phyloP scores from a whole-genome alignment of 345 rosid species.

The Brassica incana region DNA sequence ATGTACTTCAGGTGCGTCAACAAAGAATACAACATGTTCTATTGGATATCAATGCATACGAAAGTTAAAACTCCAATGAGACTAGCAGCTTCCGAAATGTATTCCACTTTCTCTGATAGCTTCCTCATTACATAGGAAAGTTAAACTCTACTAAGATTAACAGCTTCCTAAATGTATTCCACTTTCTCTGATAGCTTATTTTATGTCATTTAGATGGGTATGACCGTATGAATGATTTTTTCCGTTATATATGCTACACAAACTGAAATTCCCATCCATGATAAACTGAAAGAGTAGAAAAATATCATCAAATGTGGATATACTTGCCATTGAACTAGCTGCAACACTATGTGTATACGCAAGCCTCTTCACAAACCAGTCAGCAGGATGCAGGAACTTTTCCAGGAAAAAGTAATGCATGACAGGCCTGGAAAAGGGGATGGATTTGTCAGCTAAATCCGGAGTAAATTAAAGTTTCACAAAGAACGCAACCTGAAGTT shows the following conservation, averaged over 20 bases:
- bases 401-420: slow-evolving; percentile 95
- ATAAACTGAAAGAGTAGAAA: slow-evolving; percentile 3
- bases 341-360: slow-evolving; percentile 95
- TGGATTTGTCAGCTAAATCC: slow-evolving; percentile 23
- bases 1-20: not conserved
- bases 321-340: slow-evolving; percentile 88
- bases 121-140: not conserved
- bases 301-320: slow-evolving; percentile 13
- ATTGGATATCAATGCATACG: not conserved
- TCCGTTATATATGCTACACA: not conserved
- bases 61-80: not conserved
- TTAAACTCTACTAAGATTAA: not conserved
- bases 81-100: not conserved
- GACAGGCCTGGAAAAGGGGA: slow-evolving; percentile 73
- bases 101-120: slow-evolving; percentile 10
- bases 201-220: not conserved
- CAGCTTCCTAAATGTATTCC: not conserved
- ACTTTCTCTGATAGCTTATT: slow-evolving; percentile 13
- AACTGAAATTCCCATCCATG: not conserved
- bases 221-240: not conserved
- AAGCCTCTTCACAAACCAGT: slow-evolving; percentile 99
- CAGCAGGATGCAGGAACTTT: slow-evolving; percentile 85
- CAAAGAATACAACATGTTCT: not conserved
- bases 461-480: not conserved
- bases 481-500: slow-evolving; percentile 72